These are phyloP conservation scores for Zasmidium cellare DNA, from an alignment of 2,329 filamentous ascomycete species.

Conservation along the genomic window DNA sequence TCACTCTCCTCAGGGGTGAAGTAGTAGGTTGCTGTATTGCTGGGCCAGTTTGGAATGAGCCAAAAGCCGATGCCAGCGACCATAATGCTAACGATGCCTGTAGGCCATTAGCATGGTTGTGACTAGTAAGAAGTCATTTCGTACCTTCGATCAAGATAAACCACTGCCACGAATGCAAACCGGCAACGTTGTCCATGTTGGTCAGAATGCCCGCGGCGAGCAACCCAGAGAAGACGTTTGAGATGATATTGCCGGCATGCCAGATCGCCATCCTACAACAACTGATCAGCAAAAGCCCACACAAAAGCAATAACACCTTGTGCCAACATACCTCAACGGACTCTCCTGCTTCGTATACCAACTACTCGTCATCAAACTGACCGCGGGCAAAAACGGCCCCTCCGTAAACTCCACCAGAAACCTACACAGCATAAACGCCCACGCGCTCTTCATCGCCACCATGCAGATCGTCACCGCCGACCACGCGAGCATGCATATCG, in stretches of 20 bases:
- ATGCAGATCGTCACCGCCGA: slow-evolving; percentile 7
- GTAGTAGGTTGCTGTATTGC: slow-evolving; percentile 5
- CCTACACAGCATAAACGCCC: slow-evolving; percentile 42
- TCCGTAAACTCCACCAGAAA: slow-evolving; percentile 48
- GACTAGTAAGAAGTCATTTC: no score
- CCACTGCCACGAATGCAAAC: slow-evolving; percentile 13
- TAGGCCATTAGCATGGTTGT: no score
- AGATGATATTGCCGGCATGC: slow-evolving; percentile 10
- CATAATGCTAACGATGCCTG: slow-evolving; percentile 7
- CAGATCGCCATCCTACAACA: slow-evolving; percentile 13
- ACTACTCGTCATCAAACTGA: slow-evolving; percentile 7
- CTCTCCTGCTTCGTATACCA: slow-evolving; percentile 13
- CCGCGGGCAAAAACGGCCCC: slow-evolving; percentile 10
- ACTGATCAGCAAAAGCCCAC: no score
- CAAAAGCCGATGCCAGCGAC: slow-evolving; percentile 7
- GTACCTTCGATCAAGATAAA: slow-evolving; percentile 12
- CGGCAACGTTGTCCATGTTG: slow-evolving; percentile 11
- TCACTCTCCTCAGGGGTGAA: slow-evolving; percentile 10
- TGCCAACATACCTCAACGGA: no score
- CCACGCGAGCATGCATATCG: slow-evolving; percentile 8
- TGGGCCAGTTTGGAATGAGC: slow-evolving; percentile 7
- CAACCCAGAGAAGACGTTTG: slow-evolving; percentile 8
- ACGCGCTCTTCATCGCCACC: slow-evolving; percentile 35
- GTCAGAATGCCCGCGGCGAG: slow-evolving; percentile 8
- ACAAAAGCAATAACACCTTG: no score